These are phyloP conservation scores for Yamadazyma olivae DNA, from an alignment of 805 yeast genomes.

Conservation along the genomic window DNA sequence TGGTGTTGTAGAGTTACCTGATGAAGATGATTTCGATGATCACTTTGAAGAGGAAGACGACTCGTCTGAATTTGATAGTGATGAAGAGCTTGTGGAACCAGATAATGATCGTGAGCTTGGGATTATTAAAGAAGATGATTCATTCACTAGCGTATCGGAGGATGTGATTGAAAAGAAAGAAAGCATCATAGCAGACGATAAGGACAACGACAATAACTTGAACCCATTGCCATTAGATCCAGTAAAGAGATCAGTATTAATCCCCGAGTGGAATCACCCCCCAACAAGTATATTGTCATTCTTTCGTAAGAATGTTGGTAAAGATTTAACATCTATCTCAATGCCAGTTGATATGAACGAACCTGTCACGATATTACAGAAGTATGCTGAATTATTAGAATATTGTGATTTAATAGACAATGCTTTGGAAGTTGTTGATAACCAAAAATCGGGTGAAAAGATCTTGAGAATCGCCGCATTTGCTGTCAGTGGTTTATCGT, in stretches of 20 bases:
- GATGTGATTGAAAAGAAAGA: constrained; percentile 3
- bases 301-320: constrained; percentile 87
- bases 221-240: constrained; percentile 61
- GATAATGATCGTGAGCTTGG: not conserved
- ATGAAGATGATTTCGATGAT: constrained; percentile 17
- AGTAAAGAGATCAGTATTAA: constrained; percentile 54
- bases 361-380: constrained; percentile 80
- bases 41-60: constrained; percentile 13
- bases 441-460: constrained; percentile 52
- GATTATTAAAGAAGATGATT: constrained; percentile 4
- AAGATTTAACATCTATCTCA: constrained; percentile 77
- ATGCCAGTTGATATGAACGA: constrained; percentile 96
- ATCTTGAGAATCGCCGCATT: constrained; percentile 73
- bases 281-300: constrained; percentile 85
- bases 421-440: constrained; percentile 47
- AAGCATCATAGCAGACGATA: constrained; percentile 7
- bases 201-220: constrained; percentile 35
- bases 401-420: constrained; percentile 64
- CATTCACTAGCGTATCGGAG: constrained; percentile 1
- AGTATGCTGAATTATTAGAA: constrained; percentile 77
- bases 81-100: not conserved
- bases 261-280: constrained; percentile 53
- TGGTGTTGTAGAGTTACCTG: constrained; percentile 52
- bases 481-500: constrained; percentile 72
- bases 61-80: constrained; percentile 12